These are phyloP conservation scores for Stachybotrys echinatus DNA, from an alignment of 2,329 filamentous ascomycete genomes.

Conservation along the genomic window DNA sequence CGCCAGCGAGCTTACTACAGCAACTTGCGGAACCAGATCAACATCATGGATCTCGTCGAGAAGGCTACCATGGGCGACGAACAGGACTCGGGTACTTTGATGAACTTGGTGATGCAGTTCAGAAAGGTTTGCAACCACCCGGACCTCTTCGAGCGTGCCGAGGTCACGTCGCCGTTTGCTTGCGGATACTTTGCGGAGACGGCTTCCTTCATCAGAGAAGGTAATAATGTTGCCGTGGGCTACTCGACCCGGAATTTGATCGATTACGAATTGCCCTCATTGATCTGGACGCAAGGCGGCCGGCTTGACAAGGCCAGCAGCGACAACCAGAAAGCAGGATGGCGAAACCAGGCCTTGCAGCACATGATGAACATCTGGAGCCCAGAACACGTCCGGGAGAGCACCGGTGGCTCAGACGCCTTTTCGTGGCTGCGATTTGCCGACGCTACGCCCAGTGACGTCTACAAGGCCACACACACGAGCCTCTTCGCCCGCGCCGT, in stretches of 20 bases:
- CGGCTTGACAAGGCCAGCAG: slow-evolving; percentile 68
- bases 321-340: slow-evolving; percentile 72
- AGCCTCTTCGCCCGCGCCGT: slow-evolving; percentile 71
- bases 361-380: slow-evolving; percentile 90
- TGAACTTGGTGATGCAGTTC: slow-evolving; percentile 99
- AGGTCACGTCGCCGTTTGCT: slow-evolving; percentile 81
- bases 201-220: slow-evolving; percentile 89
- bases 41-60: slow-evolving; percentile 96
- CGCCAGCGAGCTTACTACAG: slow-evolving; percentile 90
- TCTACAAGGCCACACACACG: slow-evolving; percentile 61
- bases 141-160: slow-evolving; percentile 91
- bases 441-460: slow-evolving; percentile 69
- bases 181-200: slow-evolving; percentile 90
- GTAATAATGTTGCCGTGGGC: slow-evolving; percentile 68
- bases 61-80: slow-evolving; percentile 94
- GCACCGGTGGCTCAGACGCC: slow-evolving; percentile 52
- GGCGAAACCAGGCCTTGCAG: slow-evolving; percentile 68
- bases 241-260: slow-evolving; percentile 88
- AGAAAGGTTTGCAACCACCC: slow-evolving; percentile 98
- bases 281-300: slow-evolving; percentile 78
- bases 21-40: slow-evolving; percentile 93
- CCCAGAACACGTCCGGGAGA: slow-evolving; percentile 68
- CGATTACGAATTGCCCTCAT: slow-evolving; percentile 73
- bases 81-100: slow-evolving; percentile 88
- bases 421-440: slow-evolving; percentile 92